Evolutionary conservation across 2,329 filamentous ascomycete species (phyloP), one percentile per base, ranked within the genome.

Genomic region (Arthrobotrys entomopaga): DNA sequence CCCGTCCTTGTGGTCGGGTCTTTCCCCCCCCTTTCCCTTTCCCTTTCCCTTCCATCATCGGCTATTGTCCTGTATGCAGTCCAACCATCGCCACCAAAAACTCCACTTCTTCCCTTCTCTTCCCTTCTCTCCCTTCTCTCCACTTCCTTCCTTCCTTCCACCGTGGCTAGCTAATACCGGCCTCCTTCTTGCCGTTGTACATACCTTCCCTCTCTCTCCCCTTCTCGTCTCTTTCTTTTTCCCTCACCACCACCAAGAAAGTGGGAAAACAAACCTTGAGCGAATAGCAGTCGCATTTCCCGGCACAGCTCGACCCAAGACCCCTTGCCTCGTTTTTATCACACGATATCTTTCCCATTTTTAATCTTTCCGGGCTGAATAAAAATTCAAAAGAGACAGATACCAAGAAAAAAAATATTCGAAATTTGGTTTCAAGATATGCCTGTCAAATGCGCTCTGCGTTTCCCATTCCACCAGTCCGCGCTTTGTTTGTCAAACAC

Each of bases 111-210:
- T 29, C 48, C 15, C 11, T 54, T 46, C 49, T 65, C 40, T 49
- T 65, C 54, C 49, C 60, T 46, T 64, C 59, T 54, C n/a, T 40
- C 52, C 52, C 19, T 64, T 29, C 61, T 48, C 48, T 38, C 54
- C 38, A 46, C 52, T 24, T 10, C 34, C 50, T 6, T 13, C 34
- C 34, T 43, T 43, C 40, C 11, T 43, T 16, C 40, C 40, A 43
- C 40, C 40, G 13, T 16, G 40, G 40, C 40, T 15, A n/a, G n/a
- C n/a, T n/a, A n/a, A n/a, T n/a, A 43, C 11, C 40, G 40, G 13
- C 40, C 40, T 56, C 16, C 38, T 40, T 40, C 13, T 10, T 40
- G 3, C 50, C 7, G 16, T 24, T 24, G 7, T n/a, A 22, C 16
- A 20, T 16, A 49, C 49, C 46, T 22, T 22, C n/a, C 7, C 26